Percentiles rank a stretch among this genome's conserved stretches.
Evolutionary conservation across 192 early-diverging fungal species (phyloP).

Genomic region (Coemansia sp.): DNA sequence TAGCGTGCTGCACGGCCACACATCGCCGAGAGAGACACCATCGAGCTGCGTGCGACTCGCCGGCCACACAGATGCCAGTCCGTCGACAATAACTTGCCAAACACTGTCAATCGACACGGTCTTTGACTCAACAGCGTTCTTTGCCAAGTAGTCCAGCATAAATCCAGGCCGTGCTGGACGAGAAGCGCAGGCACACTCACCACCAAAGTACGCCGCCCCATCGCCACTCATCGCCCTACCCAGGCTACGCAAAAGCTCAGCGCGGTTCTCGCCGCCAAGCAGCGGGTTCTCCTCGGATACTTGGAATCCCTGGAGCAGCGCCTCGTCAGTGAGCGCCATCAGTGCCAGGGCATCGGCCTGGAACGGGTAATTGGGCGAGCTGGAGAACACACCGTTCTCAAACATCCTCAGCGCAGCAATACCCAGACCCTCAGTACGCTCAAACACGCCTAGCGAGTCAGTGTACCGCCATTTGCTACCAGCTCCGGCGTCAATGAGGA

Average conservation of each 20-base stretch:
- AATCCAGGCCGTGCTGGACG: slow-evolving; percentile 75
- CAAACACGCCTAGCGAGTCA: slow-evolving; percentile 56
- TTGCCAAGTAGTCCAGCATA: slow-evolving; percentile 77
- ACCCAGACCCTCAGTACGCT: slow-evolving; percentile 83
- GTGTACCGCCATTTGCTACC: slow-evolving; percentile 78
- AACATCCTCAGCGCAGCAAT: slow-evolving; percentile 88
- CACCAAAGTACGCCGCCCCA: slow-evolving; percentile 61
- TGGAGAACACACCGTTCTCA: slow-evolving; percentile 74
- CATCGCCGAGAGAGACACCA: slow-evolving; percentile 83
- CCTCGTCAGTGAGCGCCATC: slow-evolving; percentile 25
- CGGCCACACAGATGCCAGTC: slow-evolving; percentile 85
- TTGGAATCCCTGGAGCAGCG: slow-evolving; percentile 68
- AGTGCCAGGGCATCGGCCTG: slow-evolving; percentile 67
- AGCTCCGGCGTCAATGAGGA: slow-evolving; percentile 91
- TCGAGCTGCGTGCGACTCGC: slow-evolving; percentile 74
- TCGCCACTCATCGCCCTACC: slow-evolving; percentile 59
- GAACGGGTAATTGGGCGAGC: slow-evolving; percentile 55
- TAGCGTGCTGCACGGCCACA: slow-evolving; percentile 78
- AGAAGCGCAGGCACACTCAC: slow-evolving; percentile 25
- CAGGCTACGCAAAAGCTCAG: slow-evolving; percentile 66
- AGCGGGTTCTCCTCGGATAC: slow-evolving; percentile 76
- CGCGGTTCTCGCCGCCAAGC: slow-evolving; percentile 78
- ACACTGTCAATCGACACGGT: slow-evolving; percentile 69
- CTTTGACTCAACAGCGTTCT: slow-evolving; percentile 43
- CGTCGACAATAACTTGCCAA: slow-evolving; percentile 79